These are phyloP conservation scores for Lentinus tigrinus DNA, from an alignment of 768 basidiomycete species.

Conservation along the genomic window DNA sequence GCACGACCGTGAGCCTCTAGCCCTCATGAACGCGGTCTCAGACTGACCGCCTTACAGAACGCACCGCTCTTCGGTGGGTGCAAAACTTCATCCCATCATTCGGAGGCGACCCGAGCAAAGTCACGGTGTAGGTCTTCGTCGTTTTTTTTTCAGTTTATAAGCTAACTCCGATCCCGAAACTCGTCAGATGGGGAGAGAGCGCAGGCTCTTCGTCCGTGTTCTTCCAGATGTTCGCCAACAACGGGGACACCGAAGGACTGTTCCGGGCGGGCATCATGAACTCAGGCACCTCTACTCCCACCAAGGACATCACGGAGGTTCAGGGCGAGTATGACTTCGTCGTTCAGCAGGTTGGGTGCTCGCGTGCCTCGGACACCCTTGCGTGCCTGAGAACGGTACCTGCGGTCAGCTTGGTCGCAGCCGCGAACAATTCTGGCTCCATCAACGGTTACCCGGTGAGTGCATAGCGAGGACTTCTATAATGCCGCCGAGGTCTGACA, in stretches of 20 bases:
- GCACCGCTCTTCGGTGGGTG: slow-evolving; percentile 42
- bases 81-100: slow-evolving; percentile 37
- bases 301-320: slow-evolving; percentile 17
- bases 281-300: slow-evolving; percentile 10
- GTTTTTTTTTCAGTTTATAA: no score
- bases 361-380: slow-evolving; percentile 34
- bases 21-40: neutral
- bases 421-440: slow-evolving; percentile 31
- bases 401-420: slow-evolving; percentile 28
- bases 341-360: slow-evolving; percentile 38
- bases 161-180: neutral
- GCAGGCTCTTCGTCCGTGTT: slow-evolving; percentile 36
- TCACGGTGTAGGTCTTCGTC: slow-evolving; percentile 34
- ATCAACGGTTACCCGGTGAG: slow-evolving; percentile 26
- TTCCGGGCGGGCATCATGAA: slow-evolving; percentile 38
- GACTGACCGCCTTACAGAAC: slow-evolving; percentile 18
- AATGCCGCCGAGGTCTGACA: neutral
- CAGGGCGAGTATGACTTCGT: slow-evolving; percentile 41
- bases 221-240: slow-evolving; percentile 26
- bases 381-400: slow-evolving; percentile 41
- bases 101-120: slow-evolving; percentile 44
- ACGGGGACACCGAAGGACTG: slow-evolving; percentile 22
- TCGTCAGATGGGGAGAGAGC: slow-evolving; percentile 29
- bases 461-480: no score
- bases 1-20: slow-evolving; percentile 36